phyloP scores from a whole-genome alignment of 2,329 filamentous ascomycete species.

The Fusarium concolor region DNA sequence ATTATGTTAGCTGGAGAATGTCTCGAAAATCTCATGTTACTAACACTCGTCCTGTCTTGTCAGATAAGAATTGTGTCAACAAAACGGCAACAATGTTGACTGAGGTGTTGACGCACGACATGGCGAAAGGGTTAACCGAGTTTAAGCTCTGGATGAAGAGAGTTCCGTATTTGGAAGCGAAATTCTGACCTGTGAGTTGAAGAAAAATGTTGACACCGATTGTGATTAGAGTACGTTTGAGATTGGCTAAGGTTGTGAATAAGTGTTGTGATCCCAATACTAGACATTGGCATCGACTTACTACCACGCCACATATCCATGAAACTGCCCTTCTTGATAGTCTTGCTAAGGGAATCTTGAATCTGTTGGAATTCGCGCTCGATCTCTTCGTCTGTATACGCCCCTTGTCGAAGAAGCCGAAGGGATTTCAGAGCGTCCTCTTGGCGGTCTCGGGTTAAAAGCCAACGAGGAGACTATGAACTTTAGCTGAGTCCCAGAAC shows the following conservation, averaged over 20 bases:
- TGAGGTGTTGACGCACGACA: constrained; percentile 40
- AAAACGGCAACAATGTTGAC: constrained; percentile 32
- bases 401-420: constrained; percentile 39
- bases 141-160: constrained; percentile 47
- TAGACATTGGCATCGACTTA: background rate
- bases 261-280: background rate
- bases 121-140: constrained; percentile 46
- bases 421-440: constrained; percentile 48
- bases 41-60: constrained; percentile 8
- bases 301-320: constrained; percentile 8
- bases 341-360: background rate
- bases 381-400: constrained; percentile 43
- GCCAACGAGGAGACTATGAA: constrained; percentile 48
- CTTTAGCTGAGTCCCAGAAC: constrained; percentile 36
- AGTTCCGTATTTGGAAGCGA: constrained; percentile 48
- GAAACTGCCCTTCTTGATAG: background rate
- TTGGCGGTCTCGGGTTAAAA: constrained; percentile 40
- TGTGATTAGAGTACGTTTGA: constrained; percentile 44
- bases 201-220: constrained; percentile 48
- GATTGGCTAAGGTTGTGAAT: constrained; percentile 9
- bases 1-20: background rate
- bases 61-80: constrained; percentile 6
- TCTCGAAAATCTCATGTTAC: background rate
- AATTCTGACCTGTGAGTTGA: constrained; percentile 48
- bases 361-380: constrained; percentile 31